Conservation (phyloP, 495 filamentous ascomycete genomes). For the Neurospora sp. region DNA sequence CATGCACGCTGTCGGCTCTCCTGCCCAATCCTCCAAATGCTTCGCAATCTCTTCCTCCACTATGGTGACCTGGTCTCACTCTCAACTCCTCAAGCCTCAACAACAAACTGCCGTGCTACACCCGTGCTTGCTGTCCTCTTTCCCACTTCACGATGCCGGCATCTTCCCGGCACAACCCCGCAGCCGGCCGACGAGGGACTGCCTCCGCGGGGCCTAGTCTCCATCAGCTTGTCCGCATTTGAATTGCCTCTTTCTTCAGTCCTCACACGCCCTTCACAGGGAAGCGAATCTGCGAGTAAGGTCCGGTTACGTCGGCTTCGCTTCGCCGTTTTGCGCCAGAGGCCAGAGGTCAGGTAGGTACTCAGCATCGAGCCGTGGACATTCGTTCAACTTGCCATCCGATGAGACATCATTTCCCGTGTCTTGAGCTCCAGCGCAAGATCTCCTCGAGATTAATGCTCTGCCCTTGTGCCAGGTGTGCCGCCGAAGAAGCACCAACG, state of each 20-base stretch:
- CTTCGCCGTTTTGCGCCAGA: neutral
- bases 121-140: neutral
- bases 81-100: neutral
- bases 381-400: neutral
- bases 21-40: neutral
- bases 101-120: neutral
- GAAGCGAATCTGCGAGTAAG: neutral
- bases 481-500: neutral
- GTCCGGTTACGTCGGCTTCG: neutral
- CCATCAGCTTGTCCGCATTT: neutral
- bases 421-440: neutral
- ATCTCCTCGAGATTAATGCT: neutral
- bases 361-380: neutral
- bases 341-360: neutral
- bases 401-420: neutral
- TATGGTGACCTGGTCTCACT: neutral
- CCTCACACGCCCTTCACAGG: neutral
- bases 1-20: neutral
- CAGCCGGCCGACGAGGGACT: neutral
- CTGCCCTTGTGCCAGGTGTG: neutral
- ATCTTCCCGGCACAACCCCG: neutral
- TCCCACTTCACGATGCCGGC: neutral
- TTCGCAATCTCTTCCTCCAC: neutral
- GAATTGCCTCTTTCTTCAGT: neutral
- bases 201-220: neutral